Base-by-base conservation (phyloP, 2,329 filamentous ascomycete genomes). In the Cordyceps sp. region DNA sequence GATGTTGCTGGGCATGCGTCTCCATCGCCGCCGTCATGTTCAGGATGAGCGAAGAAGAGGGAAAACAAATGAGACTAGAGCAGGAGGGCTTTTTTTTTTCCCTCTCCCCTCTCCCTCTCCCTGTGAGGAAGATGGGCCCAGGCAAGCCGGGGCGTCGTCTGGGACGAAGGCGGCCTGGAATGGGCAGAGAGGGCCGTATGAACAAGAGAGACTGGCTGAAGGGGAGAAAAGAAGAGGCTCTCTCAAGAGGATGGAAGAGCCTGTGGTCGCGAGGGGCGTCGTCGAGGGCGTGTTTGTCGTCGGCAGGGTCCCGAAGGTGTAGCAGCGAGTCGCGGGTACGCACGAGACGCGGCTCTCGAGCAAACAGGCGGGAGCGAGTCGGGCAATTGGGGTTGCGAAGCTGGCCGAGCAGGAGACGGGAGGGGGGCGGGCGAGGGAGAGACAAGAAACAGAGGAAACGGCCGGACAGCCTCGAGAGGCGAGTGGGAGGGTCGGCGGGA, bases 11-110 rank as follows among this genome's bases (percentile, higher is more conserved):
- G 29, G 24, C 33, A 34, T 42, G 40, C 26, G 36, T 29, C 30
- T 44, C 39, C 41, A 43, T 45, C 26, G 28, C 31, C n/a, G 34
- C 15, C 21, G 31, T 31, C 31, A 31, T 33, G 24, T 15, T 6
- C 8, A n/a, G 12, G 5, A 8, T 8, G n/a, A 17, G 27, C 16
- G 30, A 10, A 21, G 19, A 26, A n/a, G 12, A 13, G 20, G 8
- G 7, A 17, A 10, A 13, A n/a, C 2, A n/a, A 7, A 8, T n/a
- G n/a, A n/a, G n/a, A n/a, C n/a, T n/a, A n/a, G n/a, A n/a, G n/a
- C n/a, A n/a, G n/a, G n/a, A n/a, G n/a, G n/a, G n/a, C n/a, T n/a
- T n/a, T n/a, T n/a, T n/a, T n/a, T n/a, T n/a, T n/a, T n/a, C n/a
- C n/a, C n/a, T n/a, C n/a, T n/a, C n/a, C n/a, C n/a, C n/a, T n/a